A percentile compares a stretch with the other conserved stretches of the same genome.
phyloP scores from a whole-genome alignment of 176 grass and related monocot species.

The Oryza rufipogon region DNA sequence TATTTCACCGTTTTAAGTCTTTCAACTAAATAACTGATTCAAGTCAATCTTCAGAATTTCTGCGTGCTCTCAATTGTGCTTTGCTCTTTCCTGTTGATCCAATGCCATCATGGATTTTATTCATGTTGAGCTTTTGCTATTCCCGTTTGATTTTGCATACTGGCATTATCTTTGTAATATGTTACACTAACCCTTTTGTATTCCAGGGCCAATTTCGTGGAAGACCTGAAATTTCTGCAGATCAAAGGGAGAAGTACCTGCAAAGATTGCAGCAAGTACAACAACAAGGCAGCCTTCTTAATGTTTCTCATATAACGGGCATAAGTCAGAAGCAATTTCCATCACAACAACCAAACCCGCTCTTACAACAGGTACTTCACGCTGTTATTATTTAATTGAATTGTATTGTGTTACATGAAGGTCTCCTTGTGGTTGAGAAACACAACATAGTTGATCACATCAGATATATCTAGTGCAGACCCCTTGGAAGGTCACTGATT shows the following conservation, averaged over 20 bases:
- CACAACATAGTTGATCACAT: conserved; percentile 23
- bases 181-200: conserved; percentile 9
- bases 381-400: conserved; percentile 21
- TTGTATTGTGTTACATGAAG: conserved; percentile 18
- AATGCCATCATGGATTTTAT: neutral
- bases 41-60: conserved; percentile 5
- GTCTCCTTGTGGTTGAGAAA: conserved; percentile 3
- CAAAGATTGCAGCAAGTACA: conserved; percentile 80
- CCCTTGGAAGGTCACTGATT: conserved; percentile 15
- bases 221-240: conserved; percentile 79
- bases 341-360: conserved; percentile 72
- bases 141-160: neutral
- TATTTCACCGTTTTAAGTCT: neutral
- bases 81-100: conserved; percentile 25
- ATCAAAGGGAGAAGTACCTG: conserved; percentile 87
- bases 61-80: conserved; percentile 5
- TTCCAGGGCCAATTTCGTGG: conserved; percentile 66
- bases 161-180: conserved; percentile 6
- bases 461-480: neutral
- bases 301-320: conserved; percentile 52
- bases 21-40: neutral
- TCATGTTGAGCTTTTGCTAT: neutral
- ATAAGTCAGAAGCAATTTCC: conserved; percentile 84
- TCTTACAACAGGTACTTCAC: conserved; percentile 79
- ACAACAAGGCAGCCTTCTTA: conserved; percentile 72